Evolutionary conservation across 495 filamentous ascomycete species (phyloP).

Genomic region (Cryomyces minteri): DNA sequence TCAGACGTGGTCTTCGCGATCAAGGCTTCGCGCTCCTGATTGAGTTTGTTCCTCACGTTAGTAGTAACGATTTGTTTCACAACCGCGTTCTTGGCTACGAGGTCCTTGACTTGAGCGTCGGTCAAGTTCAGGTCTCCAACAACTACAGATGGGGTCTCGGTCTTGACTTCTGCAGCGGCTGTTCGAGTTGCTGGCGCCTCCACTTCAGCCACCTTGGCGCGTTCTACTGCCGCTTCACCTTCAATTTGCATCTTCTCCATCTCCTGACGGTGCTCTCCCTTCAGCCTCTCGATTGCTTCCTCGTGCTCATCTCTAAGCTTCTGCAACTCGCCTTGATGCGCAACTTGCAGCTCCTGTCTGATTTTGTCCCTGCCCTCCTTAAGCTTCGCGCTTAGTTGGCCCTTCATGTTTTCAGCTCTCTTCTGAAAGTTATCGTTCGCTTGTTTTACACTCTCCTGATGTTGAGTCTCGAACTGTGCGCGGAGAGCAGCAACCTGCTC

Average conservation of each 20-base stretch:
- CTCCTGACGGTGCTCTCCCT: slow-evolving; percentile 47
- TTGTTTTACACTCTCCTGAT: slow-evolving; percentile 33
- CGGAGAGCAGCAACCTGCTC: slow-evolving; percentile 19
- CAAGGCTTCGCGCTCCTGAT: slow-evolving; percentile 36
- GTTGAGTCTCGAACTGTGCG: slow-evolving; percentile 19
- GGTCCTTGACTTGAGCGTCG: slow-evolving; percentile 44
- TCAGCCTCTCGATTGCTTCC: slow-evolving; percentile 43
- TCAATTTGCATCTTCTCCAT: slow-evolving; percentile 16
- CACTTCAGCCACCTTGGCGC: slow-evolving; percentile 1
- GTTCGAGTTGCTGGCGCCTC: background rate
- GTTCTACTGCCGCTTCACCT: slow-evolving; percentile 2
- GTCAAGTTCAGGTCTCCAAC: slow-evolving; percentile 9
- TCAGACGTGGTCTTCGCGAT: slow-evolving; percentile 13
- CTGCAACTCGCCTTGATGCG: slow-evolving; percentile 26
- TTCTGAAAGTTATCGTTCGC: slow-evolving; percentile 43
- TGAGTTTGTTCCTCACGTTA: slow-evolving; percentile 45
- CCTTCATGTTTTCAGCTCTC: slow-evolving; percentile 56
- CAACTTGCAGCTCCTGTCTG: slow-evolving; percentile 26
- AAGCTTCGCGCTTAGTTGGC: slow-evolving; percentile 48
- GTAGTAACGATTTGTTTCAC: slow-evolving; percentile 43
- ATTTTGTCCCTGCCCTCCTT: slow-evolving; percentile 33
- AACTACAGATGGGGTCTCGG: background rate
- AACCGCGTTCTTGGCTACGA: slow-evolving; percentile 44
- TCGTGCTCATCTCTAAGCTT: slow-evolving; percentile 28
- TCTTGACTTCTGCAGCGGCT: background rate